Conservation (phyloP, 129 eudicot species). For the Chrysanthemum makinoi region DNA sequence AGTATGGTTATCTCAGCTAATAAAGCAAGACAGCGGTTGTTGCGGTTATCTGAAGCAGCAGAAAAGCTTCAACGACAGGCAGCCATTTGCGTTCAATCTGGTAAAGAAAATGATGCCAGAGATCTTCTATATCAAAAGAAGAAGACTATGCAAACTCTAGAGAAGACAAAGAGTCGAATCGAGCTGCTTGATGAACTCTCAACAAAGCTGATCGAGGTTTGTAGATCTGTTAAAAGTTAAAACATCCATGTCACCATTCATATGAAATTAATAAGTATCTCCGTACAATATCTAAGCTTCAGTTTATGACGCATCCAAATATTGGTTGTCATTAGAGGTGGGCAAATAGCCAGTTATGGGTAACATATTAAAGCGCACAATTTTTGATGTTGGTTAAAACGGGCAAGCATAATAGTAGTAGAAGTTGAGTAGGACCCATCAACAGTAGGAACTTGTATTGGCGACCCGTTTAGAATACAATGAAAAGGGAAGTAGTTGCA, state of each 20-base stretch:
- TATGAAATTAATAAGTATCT: not conserved
- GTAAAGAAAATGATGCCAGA: conserved; percentile 85
- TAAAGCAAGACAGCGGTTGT: conserved; percentile 76
- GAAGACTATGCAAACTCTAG: conserved; percentile 85
- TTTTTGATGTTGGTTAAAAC: no score
- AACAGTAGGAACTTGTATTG: no score
- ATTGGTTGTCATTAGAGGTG: no score
- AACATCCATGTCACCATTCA: not conserved
- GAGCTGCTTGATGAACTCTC: conserved; percentile 78
- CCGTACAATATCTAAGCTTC: no score
- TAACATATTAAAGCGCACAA: no score
- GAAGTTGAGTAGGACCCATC: no score
- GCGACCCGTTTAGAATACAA: no score
- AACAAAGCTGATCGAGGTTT: conserved; percentile 73
- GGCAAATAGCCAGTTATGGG: no score
- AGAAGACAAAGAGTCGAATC: conserved; percentile 75
- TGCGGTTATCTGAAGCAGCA: conserved; percentile 94
- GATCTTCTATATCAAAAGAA: conserved; percentile 76
- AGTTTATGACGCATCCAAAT: no score
- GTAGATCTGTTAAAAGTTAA: conserved; percentile 9
- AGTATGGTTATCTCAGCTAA: conserved; percentile 57
- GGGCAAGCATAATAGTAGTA: no score
- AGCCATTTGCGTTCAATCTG: conserved; percentile 56
- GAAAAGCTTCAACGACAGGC: conserved; percentile 86
- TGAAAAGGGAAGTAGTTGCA: no score